Evolutionary conservation across 768 basidiomycete genomes (phyloP).

Genomic region (Porpolomopsis calyptriformis): DNA sequence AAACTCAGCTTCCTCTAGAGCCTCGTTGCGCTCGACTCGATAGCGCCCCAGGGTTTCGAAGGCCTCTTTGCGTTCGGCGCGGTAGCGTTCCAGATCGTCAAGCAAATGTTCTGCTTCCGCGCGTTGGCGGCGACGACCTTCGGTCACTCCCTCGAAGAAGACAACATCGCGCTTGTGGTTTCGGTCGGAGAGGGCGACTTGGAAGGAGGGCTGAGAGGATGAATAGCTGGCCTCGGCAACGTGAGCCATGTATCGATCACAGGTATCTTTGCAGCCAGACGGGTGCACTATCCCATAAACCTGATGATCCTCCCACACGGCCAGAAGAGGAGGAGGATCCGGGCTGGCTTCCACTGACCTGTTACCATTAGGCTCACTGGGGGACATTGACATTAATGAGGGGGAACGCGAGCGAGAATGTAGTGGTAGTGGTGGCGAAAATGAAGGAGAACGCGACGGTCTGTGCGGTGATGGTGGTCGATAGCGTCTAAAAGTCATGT

Average conservation of each 20-base stretch:
- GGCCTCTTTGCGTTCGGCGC: conserved; percentile 26
- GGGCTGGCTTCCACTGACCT: conserved; percentile 5
- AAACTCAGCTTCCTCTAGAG: conserved; percentile 21
- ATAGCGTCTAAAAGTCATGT: not conserved
- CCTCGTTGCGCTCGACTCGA: conserved; percentile 24
- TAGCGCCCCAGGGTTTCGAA: conserved; percentile 20
- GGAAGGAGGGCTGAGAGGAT: conserved; percentile 27
- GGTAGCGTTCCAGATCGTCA: conserved; percentile 24
- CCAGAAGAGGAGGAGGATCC: not conserved
- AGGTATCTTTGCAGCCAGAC: conserved; percentile 25
- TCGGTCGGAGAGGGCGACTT: conserved; percentile 30
- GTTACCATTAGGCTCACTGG: conserved; percentile 8
- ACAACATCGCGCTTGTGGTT: conserved; percentile 28
- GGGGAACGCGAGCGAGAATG: conserved; percentile 6
- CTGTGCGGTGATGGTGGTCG: not conserved
- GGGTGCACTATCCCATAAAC: conserved; percentile 31
- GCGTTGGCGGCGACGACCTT: conserved; percentile 31
- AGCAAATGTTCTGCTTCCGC: conserved; percentile 26
- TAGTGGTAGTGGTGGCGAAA: conserved; percentile 1
- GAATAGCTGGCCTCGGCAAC: conserved; percentile 29
- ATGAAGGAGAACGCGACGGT: conserved; percentile 6
- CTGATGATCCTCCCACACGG: conserved; percentile 31
- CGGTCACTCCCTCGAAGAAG: conserved; percentile 29
- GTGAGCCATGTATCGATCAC: conserved; percentile 30
- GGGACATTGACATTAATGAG: conserved; percentile 7